Evolutionary conservation across 192 early-diverging fungal genomes (phyloP).

Genomic region (Coemansia sp.): DNA sequence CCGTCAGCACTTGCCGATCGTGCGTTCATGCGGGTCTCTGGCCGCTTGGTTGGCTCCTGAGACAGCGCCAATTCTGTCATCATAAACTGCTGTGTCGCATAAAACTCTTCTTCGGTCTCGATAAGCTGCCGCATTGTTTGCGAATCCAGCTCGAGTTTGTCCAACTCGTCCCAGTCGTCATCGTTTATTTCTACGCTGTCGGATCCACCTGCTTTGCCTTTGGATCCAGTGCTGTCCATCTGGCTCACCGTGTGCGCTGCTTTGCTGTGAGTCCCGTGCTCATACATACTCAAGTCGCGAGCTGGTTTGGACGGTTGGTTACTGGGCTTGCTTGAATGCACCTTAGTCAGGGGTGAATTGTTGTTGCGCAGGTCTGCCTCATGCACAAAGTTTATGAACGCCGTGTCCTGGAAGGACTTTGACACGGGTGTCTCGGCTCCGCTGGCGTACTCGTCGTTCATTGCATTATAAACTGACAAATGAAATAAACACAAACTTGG

Average conservation of each 20-base stretch:
- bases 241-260: not conserved
- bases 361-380: conserved; percentile 17
- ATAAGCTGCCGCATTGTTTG: conserved; percentile 46
- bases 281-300: too few relatives aligned
- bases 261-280: not conserved
- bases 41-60: conserved; percentile 35
- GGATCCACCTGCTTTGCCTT: not conserved
- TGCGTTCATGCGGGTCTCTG: not conserved
- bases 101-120: conserved; percentile 45
- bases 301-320: conserved; percentile 3
- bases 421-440: conserved; percentile 25
- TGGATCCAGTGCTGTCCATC: conserved; percentile 4
- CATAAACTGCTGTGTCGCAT: conserved; percentile 40
- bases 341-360: not conserved
- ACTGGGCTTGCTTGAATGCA: not conserved
- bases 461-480: conserved; percentile 30
- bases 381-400: conserved; percentile 28
- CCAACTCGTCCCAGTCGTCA: conserved; percentile 27
- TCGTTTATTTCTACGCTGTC: conserved; percentile 11
- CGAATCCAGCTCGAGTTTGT: conserved; percentile 39
- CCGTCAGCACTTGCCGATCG: conserved; percentile 13
- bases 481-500: not conserved
- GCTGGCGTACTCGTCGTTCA: conserved; percentile 24
- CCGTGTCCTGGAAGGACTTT: conserved; percentile 31
- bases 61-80: conserved; percentile 20